These are phyloP conservation scores for Yarrowia sp. DNA, from an alignment of 805 yeast species.

Conservation along the genomic window DNA sequence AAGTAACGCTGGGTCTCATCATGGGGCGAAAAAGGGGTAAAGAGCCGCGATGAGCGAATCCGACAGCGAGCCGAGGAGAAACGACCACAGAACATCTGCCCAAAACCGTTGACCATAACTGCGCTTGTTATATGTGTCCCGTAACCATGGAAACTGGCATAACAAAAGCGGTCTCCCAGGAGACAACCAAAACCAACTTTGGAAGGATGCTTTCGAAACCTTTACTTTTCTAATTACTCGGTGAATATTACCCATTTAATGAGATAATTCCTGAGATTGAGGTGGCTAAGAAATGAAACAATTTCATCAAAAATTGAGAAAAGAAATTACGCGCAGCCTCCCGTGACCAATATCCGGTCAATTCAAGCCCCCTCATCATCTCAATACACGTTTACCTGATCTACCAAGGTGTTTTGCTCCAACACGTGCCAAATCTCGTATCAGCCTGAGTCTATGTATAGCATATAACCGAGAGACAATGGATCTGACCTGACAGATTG, in stretches of 20 bases:
- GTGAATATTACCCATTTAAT: slow-evolving; percentile 11
- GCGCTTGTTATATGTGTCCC: neutral
- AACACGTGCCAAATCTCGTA: slow-evolving; percentile 18
- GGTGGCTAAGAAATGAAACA: neutral
- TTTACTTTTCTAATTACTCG: neutral
- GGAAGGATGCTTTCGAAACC: too few species aligned
- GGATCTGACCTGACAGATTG: neutral
- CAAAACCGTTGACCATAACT: neutral
- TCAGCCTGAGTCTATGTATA: slow-evolving; percentile 7
- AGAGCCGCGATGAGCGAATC: neutral
- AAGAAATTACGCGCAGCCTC: neutral
- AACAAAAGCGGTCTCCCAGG: slow-evolving; percentile 2
- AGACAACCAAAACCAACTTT: neutral
- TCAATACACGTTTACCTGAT: neutral
- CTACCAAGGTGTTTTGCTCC: neutral
- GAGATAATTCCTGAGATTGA: neutral
- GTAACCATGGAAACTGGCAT: slow-evolving; percentile 27
- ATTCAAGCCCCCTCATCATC: neutral
- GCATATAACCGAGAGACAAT: slow-evolving; percentile 3
- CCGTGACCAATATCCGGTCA: too few species aligned
- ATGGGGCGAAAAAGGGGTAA: slow-evolving; percentile 11
- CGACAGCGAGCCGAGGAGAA: too few species aligned
- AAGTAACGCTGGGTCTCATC: slow-evolving; percentile 9
- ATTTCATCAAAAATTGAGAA: neutral
- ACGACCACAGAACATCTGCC: neutral